These are phyloP conservation scores for Usnea hakonensis DNA, from an alignment of 495 filamentous ascomycete genomes.

Conservation along the genomic window DNA sequence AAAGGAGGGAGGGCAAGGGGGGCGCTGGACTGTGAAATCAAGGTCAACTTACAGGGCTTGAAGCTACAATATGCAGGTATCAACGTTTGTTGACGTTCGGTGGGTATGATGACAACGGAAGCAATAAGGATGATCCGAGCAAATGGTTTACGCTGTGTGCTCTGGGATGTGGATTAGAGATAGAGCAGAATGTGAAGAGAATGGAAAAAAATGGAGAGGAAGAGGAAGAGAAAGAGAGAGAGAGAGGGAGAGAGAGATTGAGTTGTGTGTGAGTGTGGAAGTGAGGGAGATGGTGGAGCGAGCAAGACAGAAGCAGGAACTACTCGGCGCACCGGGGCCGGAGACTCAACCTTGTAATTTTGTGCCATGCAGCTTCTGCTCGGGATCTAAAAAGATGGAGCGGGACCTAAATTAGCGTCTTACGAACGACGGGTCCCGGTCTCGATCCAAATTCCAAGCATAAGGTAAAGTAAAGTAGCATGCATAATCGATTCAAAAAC, in stretches of 20 bases:
- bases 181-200: too few relatives aligned
- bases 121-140: not conserved
- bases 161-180: not conserved
- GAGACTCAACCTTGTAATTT: not conserved
- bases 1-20: too few relatives aligned
- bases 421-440: not conserved
- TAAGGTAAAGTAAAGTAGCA: too few relatives aligned
- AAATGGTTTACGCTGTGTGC: not conserved
- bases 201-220: too few relatives aligned
- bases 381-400: not conserved
- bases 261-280: too few relatives aligned
- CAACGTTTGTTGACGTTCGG: not conserved
- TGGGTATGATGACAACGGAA: not conserved
- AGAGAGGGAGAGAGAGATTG: not conserved
- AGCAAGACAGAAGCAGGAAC: constrained; percentile 1
- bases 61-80: not conserved
- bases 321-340: constrained; percentile 2
- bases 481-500: not conserved
- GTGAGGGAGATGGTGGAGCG: not conserved
- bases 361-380: not conserved
- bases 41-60: not conserved
- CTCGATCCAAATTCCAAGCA: not conserved
- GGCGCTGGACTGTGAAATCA: not conserved
- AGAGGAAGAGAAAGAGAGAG: not conserved
- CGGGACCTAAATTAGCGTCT: not conserved